Conservation (phyloP, 768 basidiomycete genomes). For the Cubamyces sp. region DNA sequence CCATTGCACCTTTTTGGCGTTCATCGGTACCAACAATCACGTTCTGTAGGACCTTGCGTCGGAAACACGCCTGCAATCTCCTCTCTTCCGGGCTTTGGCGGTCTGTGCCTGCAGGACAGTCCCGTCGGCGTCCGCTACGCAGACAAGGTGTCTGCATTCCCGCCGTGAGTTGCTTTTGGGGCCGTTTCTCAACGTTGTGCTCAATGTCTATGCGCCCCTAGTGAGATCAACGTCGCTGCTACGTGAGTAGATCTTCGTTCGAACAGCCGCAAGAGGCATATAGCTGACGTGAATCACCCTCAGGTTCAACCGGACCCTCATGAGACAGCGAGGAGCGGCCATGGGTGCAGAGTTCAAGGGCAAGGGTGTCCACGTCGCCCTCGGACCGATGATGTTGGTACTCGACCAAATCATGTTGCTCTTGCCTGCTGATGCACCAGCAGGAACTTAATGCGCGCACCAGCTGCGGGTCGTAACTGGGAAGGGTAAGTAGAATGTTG, state of each 20-base stretch:
- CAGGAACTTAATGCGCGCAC: conserved; percentile 32
- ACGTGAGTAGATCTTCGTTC: conserved; percentile 52
- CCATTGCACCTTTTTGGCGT: background rate
- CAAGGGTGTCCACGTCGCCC: conserved; percentile 82
- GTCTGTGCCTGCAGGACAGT: conserved; percentile 36
- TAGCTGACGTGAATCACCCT: background rate
- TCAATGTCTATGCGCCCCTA: background rate
- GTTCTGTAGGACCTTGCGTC: conserved; percentile 31
- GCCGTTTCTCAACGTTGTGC: background rate
- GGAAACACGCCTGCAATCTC: conserved; percentile 31
- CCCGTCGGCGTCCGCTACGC: conserved; percentile 48
- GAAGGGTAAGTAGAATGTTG: conserved; percentile 83
- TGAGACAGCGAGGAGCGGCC: conserved; percentile 73
- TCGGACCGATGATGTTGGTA: conserved; percentile 83
- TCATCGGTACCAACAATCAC: background rate
- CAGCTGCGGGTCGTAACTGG: conserved; percentile 83
- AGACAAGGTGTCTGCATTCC: conserved; percentile 46
- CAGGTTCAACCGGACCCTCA: conserved; percentile 79
- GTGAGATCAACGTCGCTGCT: conserved; percentile 62
- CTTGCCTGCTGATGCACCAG: background rate
- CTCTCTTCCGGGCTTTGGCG: conserved; percentile 28
- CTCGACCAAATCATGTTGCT: conserved; percentile 28
- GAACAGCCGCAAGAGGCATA: background rate
- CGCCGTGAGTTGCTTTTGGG: conserved; percentile 34
- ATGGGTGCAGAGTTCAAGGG: conserved; percentile 83